Base-by-base conservation (phyloP, 2,329 filamentous ascomycete genomes). In the Orbilia javanica region DNA sequence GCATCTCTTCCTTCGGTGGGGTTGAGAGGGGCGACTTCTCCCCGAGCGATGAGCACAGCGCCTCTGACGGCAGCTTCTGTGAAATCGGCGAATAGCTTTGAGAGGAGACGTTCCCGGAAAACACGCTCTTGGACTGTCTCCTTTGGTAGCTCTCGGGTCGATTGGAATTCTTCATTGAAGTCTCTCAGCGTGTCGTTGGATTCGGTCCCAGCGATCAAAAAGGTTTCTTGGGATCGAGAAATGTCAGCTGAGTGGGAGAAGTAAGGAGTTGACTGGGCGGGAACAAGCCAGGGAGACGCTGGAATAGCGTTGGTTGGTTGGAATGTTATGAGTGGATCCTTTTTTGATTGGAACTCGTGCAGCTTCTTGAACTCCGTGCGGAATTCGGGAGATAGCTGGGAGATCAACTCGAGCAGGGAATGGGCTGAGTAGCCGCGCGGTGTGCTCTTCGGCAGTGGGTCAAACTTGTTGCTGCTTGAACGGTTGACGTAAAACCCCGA, bases 151-250 rank as follows among this genome's bases (percentile, higher is more conserved):
- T 99, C 96, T 82, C 93, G 91, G 10, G 96, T 97, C 1, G 95
- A 97, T 84, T 99, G 96, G 83, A 99, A 97, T 83, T 99, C 96
- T 84, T 99, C 96, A 82, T 99, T 99, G 95, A 96, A 99, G 84
- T 99, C 96, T 74, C 96, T 90, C 79, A 99, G 87, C 3, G 94
- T 97, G 83, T 99, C 96, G 0, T 93, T 93, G 83, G 95, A 97
- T 82, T 99, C 96, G 27, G 94, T 91, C 31, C 96, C 96, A 20
- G 93, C 89, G 77, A 98, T 90, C 77, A 99, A 87, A 83, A 93
- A 97, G 60, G 92, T 93, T 86, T 99, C 96, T 85, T 99, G 96
- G 22, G 94, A 93, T 69, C 96, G 90, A 22, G 94, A 93, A 79
- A 94, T 89, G 83, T 99, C 96, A 25, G 94, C 84, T 82, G 91